Base-by-base conservation (phyloP, 2,329 filamentous ascomycete genomes). In the Rutstroemia sp. region DNA sequence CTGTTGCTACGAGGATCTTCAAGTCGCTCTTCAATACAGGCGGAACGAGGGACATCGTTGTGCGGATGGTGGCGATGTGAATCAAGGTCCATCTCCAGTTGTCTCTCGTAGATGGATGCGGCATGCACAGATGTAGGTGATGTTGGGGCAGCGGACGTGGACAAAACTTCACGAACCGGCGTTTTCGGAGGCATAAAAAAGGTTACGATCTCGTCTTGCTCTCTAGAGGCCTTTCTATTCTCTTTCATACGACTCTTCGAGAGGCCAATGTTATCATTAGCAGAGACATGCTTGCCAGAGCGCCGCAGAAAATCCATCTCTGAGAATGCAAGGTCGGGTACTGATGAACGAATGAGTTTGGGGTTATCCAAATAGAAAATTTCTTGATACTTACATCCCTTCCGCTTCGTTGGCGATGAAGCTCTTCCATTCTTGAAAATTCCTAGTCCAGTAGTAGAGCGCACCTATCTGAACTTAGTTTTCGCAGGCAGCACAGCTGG, bases 271-370 rank as follows among this genome's bases (percentile, higher is more conserved):
- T 68, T 59, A 61, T 69, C 61, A 63, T 47, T 64, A 61, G 46
- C 60, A 30, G 36, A 60, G 56, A 25, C 57, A 39, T 27, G 44
- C 16, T 54, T 53, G 17, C 60, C 59, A 21, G 60, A 59, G 53
- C 19, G 17, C 3, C 67, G 69, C 21, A 77, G 67, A 59, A 79
- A 76, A 8, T 71, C 65, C 73, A 80, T 78, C 51, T 77, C 71
- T 25, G 78, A 78, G 59, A 81, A 82, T 1, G 71, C 70, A 17
- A 83, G 71, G 58, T 82, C 78, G 4, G 75, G 68, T 27, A 81
- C 80, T 81, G 36, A 21, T 7, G 45, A 19, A 23, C n/a, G 9
- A 30, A 38, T 61, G 38, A 57, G 48, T 17, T 40, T 10, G 16
- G 1, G 17, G 14, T 48, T 14, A 25, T 21, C 0, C n/a, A 12